Percentiles rank a stretch among this genome's conserved stretches.
phyloP scores from a whole-genome alignment of 2,329 filamentous ascomycete species.

The Leptographium lundbergii region DNA sequence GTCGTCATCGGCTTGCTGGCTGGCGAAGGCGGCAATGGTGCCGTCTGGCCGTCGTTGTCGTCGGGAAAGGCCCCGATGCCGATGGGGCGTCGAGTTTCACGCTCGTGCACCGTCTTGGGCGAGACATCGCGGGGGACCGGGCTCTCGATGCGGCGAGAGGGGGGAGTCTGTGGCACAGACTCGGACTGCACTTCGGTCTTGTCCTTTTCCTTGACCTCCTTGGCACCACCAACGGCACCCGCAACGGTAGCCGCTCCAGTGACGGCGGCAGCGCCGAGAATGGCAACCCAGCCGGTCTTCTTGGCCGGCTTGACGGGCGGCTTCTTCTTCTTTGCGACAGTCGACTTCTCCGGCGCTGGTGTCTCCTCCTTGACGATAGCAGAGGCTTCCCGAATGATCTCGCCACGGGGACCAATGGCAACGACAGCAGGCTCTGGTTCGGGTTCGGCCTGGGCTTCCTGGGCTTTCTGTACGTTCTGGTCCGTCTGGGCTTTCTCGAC shows the following conservation, averaged over 20 bases:
- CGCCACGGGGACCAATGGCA: constrained; percentile 21
- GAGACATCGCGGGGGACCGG: neutral
- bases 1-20: neutral
- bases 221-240: neutral
- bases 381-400: constrained; percentile 22
- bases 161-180: neutral
- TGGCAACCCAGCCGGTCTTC: constrained; percentile 36
- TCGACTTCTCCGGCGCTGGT: constrained; percentile 7
- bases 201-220: neutral
- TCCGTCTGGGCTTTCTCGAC: neutral
- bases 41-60: constrained; percentile 3
- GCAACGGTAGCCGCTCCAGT: constrained; percentile 16
- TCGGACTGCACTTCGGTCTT: constrained; percentile 5
- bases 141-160: constrained; percentile 1
- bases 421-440: neutral
- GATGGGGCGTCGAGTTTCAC: neutral
- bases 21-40: neutral
- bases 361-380: constrained; percentile 10
- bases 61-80: neutral
- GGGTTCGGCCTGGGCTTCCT: neutral
- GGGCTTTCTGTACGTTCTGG: too few relatives aligned
- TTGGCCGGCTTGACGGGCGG: constrained; percentile 15
- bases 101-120: neutral
- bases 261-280: constrained; percentile 34
- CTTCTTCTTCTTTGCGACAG: neutral